Evolutionary conservation across 257 asterid species (phyloP).

Genomic region (Solanum piurae): DNA sequence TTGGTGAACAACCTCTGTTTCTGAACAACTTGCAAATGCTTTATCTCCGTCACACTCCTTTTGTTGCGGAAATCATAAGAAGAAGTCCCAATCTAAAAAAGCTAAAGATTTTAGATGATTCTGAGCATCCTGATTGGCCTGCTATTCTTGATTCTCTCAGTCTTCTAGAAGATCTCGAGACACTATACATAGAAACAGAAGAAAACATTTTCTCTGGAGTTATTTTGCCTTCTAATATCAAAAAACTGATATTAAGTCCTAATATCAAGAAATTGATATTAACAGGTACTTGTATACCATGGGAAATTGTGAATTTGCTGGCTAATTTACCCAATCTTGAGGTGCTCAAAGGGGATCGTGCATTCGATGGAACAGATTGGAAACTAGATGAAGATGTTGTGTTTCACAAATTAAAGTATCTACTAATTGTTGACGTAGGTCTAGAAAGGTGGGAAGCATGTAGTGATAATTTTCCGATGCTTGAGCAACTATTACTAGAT

Average conservation of each 20-base stretch:
- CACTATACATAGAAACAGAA: background rate
- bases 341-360: background rate
- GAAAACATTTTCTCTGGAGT: no score
- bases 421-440: background rate
- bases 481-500: background rate
- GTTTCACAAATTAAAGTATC: background rate
- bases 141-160: background rate
- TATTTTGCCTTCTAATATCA: no score
- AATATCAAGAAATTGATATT: background rate
- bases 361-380: background rate
- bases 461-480: background rate
- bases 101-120: background rate
- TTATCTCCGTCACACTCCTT: background rate
- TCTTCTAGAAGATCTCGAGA: background rate
- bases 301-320: background rate
- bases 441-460: background rate
- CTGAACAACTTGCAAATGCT: background rate
- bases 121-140: background rate
- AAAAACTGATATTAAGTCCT: background rate
- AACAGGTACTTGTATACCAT: background rate
- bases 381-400: background rate
- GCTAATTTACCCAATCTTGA: background rate
- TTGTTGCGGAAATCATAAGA: background rate
- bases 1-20: background rate
- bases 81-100: background rate